Conservation (phyloP, 257 asterid species). For the Agastache rugosa region DNA sequence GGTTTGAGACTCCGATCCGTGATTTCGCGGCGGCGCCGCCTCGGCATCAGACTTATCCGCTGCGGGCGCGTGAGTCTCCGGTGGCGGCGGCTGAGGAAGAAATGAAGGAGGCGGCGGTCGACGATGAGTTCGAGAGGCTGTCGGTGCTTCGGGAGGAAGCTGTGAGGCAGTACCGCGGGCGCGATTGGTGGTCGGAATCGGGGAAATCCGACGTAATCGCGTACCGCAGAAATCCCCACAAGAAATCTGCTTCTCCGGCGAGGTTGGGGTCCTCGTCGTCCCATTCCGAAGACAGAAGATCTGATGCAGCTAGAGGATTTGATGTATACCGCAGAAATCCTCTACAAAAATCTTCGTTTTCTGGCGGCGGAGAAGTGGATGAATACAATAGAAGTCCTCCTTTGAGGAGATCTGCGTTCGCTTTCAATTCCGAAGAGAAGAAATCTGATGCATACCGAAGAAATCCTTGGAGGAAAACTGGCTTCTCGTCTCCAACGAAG, state of each 20-base stretch:
- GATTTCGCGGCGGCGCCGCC: neutral
- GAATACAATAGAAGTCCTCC: neutral
- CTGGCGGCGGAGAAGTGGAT: neutral
- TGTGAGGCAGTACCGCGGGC: neutral
- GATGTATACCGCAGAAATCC: neutral
- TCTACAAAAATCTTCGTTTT: neutral
- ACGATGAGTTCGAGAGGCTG: conserved; percentile 19
- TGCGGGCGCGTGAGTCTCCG: neutral
- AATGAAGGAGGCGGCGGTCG: neutral
- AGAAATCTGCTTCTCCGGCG: conserved; percentile 1
- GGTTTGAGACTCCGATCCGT: neutral
- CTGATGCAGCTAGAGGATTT: neutral
- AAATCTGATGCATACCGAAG: neutral
- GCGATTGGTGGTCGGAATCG: conserved; percentile 31
- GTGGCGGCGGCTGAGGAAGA: conserved; percentile 6
- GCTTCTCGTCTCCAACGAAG: neutral
- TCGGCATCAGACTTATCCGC: neutral
- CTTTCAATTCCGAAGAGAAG: neutral
- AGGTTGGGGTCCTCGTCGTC: neutral
- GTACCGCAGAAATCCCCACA: conserved; percentile 28
- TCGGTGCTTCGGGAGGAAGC: neutral
- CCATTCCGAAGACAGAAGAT: neutral
- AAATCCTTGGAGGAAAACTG: neutral
- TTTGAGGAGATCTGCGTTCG: too few relatives aligned
- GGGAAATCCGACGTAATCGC: conserved; percentile 32